Percentiles rank a stretch among this genome's conserved stretches.
phyloP scores from a whole-genome alignment of 371 early-diverging fungal genomes.

The Rhizopus microsporus region DNA sequence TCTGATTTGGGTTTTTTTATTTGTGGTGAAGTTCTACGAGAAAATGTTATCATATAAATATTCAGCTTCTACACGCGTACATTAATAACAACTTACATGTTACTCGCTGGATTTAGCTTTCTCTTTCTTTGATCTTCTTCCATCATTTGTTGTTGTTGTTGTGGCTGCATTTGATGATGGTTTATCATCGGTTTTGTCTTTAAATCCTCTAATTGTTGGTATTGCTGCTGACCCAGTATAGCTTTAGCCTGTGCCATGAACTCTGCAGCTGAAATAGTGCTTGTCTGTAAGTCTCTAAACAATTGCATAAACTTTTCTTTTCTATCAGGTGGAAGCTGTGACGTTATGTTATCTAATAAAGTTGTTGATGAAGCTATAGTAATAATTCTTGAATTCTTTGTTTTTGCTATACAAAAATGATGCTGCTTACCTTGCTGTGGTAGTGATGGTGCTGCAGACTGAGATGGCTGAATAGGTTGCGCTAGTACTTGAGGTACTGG shows the following conservation, averaged over 20 bases:
- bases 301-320: slow-evolving; percentile 38
- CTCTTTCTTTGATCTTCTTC: slow-evolving; percentile 28
- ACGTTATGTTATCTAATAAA: slow-evolving; percentile 40
- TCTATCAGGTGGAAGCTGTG: slow-evolving; percentile 39
- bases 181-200: slow-evolving; percentile 32
- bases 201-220: slow-evolving; percentile 45
- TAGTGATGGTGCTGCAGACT: background rate
- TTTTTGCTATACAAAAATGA: slow-evolving; percentile 3
- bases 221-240: slow-evolving; percentile 44
- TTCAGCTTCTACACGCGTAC: background rate
- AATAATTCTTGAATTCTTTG: background rate
- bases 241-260: slow-evolving; percentile 40
- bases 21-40: slow-evolving; percentile 13
- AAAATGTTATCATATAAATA: no score
- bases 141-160: slow-evolving; percentile 9
- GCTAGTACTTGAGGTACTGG: slow-evolving; percentile 1
- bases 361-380: slow-evolving; percentile 27
- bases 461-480: slow-evolving; percentile 6
- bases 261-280: slow-evolving; percentile 33
- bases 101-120: background rate
- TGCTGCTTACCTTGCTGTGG: slow-evolving; percentile 10
- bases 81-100: background rate
- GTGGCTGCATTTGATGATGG: background rate
- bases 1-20: slow-evolving; percentile 27
- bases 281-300: slow-evolving; percentile 38